Evolutionary conservation across 177 flowering plant species (phyloP).

Genomic region (Vitis hybrid): DNA sequence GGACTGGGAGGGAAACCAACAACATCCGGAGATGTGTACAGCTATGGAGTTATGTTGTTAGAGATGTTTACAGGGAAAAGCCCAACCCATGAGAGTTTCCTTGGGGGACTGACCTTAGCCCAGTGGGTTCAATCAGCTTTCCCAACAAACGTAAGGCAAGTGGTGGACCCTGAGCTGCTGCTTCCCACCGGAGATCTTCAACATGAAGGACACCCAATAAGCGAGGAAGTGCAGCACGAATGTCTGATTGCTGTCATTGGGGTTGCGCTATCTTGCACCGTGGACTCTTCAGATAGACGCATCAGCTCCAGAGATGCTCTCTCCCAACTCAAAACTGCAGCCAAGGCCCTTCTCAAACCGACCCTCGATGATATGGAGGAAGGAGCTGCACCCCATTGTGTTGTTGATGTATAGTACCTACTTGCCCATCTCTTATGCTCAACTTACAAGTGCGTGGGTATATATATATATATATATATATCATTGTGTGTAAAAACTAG

Average conservation of each 20-base stretch:
- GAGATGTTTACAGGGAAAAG: conserved; percentile 36
- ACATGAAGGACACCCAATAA: not conserved
- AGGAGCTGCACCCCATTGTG: too few relatives aligned
- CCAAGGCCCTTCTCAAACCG: conserved; percentile 9
- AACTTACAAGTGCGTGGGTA: too few relatives aligned
- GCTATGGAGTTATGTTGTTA: conserved; percentile 36
- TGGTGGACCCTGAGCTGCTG: conserved; percentile 30
- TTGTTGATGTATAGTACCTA: too few relatives aligned
- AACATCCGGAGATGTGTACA: conserved; percentile 42
- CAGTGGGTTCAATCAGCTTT: conserved; percentile 35
- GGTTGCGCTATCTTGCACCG: conserved; percentile 32
- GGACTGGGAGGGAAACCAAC: conserved; percentile 35
- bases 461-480: too few relatives aligned
- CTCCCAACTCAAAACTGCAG: conserved; percentile 11
- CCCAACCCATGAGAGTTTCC: conserved; percentile 32
- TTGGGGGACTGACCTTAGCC: conserved; percentile 18
- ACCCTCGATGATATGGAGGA: too few relatives aligned
- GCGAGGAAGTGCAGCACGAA: conserved; percentile 2
- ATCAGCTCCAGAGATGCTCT: conserved; percentile 30
- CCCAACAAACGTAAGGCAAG: conserved; percentile 12
- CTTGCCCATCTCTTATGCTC: too few relatives aligned
- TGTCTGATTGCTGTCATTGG: conserved; percentile 16
- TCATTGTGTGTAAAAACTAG: too few relatives aligned
- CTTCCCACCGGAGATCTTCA: not conserved
- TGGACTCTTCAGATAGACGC: conserved; percentile 21